Percentiles rank a stretch among this genome's conserved stretches.
phyloP scores from a whole-genome alignment of 1,284 basidiomycete genomes.

The Thelephora terrestris region DNA sequence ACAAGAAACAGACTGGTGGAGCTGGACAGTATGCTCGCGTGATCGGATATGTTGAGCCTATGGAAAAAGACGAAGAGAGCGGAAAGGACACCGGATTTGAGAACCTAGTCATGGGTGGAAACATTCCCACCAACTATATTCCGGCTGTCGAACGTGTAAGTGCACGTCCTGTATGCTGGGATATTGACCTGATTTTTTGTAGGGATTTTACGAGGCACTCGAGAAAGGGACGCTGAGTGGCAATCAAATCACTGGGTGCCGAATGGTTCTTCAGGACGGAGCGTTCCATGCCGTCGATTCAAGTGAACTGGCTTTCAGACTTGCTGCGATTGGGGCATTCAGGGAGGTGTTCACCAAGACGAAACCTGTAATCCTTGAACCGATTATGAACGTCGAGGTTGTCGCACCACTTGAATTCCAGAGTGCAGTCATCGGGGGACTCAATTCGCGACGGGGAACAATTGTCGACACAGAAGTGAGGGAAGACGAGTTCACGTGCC shows the following conservation, averaged over 20 bases:
- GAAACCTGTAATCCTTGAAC: conserved; percentile 82
- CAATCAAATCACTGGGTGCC: conserved; percentile 80
- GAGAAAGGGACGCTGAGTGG: conserved; percentile 90
- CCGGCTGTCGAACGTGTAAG: conserved; percentile 89
- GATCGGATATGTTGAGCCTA: conserved; percentile 87
- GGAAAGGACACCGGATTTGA: conserved; percentile 87
- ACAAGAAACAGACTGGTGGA: conserved; percentile 98
- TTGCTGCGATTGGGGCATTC: conserved; percentile 88
- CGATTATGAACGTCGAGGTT: conserved; percentile 98
- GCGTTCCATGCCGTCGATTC: conserved; percentile 94
- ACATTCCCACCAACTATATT: conserved; percentile 86
- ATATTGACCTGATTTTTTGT: conserved; percentile 1
- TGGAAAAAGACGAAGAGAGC: conserved; percentile 71
- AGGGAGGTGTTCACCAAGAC: conserved; percentile 81
- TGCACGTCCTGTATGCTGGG: background rate
- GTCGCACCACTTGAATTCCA: conserved; percentile 97
- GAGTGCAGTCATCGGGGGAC: conserved; percentile 88
- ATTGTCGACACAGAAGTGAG: conserved; percentile 95
- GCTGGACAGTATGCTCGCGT: conserved; percentile 96
- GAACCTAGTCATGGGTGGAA: conserved; percentile 86
- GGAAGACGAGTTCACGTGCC: conserved; percentile 93
- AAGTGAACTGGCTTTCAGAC: conserved; percentile 91
- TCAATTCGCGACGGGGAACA: conserved; percentile 90
- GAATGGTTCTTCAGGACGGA: conserved; percentile 90
- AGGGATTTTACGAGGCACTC: conserved; percentile 94